These are phyloP conservation scores for Wallacemonas sp. DNA, from an alignment of 208 protist species.

Conservation along the genomic window DNA sequence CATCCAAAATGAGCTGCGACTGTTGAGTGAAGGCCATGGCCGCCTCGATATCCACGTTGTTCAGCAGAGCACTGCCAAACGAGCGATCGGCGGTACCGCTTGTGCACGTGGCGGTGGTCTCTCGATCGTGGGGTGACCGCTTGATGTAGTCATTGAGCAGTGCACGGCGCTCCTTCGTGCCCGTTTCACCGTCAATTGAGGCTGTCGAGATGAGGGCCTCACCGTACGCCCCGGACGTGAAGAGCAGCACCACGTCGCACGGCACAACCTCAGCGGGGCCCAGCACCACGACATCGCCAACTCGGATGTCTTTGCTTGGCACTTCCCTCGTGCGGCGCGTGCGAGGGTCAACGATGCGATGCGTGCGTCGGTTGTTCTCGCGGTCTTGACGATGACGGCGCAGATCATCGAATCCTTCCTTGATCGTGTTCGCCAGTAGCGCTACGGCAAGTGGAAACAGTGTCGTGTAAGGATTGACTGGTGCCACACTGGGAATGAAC, in stretches of 20 bases:
- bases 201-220: constrained; percentile 85
- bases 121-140: constrained; percentile 6
- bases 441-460: constrained; percentile 90
- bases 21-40: constrained; percentile 23
- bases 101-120: background rate
- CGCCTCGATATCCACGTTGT: constrained; percentile 10
- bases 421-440: constrained; percentile 87
- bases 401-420: constrained; percentile 93
- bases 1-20: constrained; percentile 33
- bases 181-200: constrained; percentile 92
- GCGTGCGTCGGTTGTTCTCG: constrained; percentile 57
- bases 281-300: constrained; percentile 82
- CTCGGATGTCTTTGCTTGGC: constrained; percentile 57
- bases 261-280: constrained; percentile 77
- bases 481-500: constrained; percentile 76
- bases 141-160: constrained; percentile 46
- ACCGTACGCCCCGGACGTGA: constrained; percentile 66
- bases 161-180: constrained; percentile 70
- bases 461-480: constrained; percentile 89
- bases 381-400: constrained; percentile 64
- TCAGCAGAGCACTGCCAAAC: too few relatives aligned
- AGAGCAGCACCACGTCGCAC: constrained; percentile 84
- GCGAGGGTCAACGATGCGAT: constrained; percentile 43
- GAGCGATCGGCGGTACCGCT: background rate
- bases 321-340: constrained; percentile 38